phyloP scores from a whole-genome alignment of 208 protist species.

The Entamoeba invadens region DNA sequence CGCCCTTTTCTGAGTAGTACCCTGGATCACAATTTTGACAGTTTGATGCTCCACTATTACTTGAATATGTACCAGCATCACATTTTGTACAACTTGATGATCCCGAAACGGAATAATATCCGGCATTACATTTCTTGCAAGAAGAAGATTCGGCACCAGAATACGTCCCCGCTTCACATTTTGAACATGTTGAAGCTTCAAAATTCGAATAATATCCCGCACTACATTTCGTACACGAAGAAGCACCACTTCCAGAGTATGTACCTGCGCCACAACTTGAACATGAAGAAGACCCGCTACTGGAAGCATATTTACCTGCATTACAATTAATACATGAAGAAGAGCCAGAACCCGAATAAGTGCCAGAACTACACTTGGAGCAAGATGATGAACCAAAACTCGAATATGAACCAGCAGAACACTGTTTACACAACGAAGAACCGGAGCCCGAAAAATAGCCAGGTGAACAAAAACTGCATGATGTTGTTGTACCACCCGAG shows the following conservation, averaged over 20 bases:
- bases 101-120: background rate
- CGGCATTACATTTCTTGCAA: background rate
- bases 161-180: background rate
- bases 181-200: background rate
- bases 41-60: background rate
- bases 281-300: background rate
- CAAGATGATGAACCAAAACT: background rate
- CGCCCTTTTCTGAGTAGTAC: background rate
- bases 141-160: background rate
- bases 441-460: too few species aligned
- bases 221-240: background rate
- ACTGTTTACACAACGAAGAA: background rate
- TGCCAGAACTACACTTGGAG: background rate
- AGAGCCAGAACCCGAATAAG: background rate
- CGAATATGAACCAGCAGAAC: background rate
- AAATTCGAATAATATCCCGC: background rate
- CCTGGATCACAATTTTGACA: conserved; percentile 1
- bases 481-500: too few species aligned
- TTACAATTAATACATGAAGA: background rate
- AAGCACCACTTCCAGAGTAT: background rate
- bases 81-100: background rate
- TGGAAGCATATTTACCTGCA: background rate
- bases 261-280: background rate
- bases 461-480: too few species aligned
- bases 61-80: background rate